Evolutionary conservation across 345 rosid genomes (phyloP).

Genomic region (Salix caprea): DNA sequence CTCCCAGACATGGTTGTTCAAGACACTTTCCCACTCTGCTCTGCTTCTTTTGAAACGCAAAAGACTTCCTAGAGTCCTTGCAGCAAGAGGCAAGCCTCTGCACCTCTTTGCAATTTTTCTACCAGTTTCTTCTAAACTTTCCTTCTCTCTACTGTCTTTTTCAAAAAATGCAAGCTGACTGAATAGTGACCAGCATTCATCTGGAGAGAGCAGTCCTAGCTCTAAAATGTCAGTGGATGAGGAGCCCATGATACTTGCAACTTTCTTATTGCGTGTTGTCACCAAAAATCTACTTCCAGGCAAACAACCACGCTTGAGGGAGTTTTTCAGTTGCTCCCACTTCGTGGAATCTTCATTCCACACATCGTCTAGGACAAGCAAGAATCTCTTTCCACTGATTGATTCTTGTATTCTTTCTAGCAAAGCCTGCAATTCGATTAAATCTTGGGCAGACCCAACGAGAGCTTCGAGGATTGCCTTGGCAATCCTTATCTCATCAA

Average conservation of each 20-base stretch:
- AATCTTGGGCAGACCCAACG: too few species aligned
- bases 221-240: too few species aligned
- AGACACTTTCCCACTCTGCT: conserved; percentile 21
- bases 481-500: background rate
- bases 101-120: background rate
- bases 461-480: conserved; percentile 2
- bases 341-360: too few species aligned
- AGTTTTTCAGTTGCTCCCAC: background rate
- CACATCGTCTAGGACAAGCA: too few species aligned
- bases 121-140: background rate
- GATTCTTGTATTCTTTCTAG: too few species aligned
- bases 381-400: too few species aligned
- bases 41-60: background rate
- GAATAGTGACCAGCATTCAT: too few species aligned
- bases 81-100: conserved; percentile 8
- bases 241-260: too few species aligned
- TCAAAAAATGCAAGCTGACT: background rate
- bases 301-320: background rate
- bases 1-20: conserved; percentile 14
- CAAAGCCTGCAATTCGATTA: too few species aligned
- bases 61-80: conserved; percentile 1
- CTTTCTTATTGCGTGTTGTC: too few species aligned
- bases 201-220: too few species aligned
- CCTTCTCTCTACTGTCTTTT: rapidly evolving
- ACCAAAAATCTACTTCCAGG: too few species aligned